Conservation (phyloP, 108 stramenopile species). For the Nitzschia sp. region DNA sequence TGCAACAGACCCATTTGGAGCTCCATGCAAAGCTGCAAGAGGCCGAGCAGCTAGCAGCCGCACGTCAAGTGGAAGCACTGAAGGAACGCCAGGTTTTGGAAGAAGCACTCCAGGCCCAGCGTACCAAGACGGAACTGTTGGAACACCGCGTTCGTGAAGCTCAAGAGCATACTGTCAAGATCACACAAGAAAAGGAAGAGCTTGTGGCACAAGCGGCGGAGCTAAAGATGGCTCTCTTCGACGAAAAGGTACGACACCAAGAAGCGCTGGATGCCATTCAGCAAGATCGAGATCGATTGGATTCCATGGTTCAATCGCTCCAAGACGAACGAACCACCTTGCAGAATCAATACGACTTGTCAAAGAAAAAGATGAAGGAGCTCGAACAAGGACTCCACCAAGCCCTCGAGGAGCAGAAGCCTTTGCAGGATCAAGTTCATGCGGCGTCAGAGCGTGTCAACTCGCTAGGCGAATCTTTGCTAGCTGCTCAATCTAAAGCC, state of each 20-base stretch:
- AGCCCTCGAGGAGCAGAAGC: not conserved
- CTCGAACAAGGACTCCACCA: not conserved
- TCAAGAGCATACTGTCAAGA: not conserved
- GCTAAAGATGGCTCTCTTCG: not conserved
- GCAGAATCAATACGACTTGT: not conserved
- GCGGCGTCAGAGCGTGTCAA: not conserved
- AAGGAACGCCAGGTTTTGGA: not conserved
- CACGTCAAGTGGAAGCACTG: not conserved
- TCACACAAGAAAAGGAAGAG: slow-evolving; percentile 2
- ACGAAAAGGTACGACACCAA: not conserved
- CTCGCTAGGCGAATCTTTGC: not conserved
- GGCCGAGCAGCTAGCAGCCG: not conserved
- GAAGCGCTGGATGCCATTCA: not conserved
- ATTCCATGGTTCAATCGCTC: not conserved
- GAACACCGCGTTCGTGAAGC: not conserved
- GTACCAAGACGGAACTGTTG: not conserved
- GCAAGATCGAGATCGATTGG: not conserved
- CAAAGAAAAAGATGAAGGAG: not conserved
- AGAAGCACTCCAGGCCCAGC: not conserved
- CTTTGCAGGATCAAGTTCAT: not conserved
- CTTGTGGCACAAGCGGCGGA: not conserved
- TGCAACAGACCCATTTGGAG: not conserved
- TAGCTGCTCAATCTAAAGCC: not conserved
- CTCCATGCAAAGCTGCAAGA: not conserved
- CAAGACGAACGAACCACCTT: not conserved